A percentile compares a stretch with the other conserved stretches of the same genome.
phyloP scores from a whole-genome alignment of 2,329 filamentous ascomycete genomes.

The Bimuria novae-zelandiae region DNA sequence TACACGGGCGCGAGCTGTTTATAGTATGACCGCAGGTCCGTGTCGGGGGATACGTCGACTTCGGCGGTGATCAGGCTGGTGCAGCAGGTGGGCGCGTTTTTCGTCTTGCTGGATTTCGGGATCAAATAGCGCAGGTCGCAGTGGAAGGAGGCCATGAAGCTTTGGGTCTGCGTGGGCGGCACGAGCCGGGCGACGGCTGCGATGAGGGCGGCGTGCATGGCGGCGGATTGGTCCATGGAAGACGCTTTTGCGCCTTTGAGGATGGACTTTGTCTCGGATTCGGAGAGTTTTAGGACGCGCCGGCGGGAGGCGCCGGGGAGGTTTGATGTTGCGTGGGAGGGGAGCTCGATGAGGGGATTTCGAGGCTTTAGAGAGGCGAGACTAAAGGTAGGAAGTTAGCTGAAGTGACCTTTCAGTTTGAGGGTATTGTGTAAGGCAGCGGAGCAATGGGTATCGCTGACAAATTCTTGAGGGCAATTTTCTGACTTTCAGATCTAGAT shows the following conservation, averaged over 20 bases:
- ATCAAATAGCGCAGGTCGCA: conserved; percentile 28
- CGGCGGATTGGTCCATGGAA: conserved; percentile 14
- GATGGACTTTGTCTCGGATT: conserved; percentile 21
- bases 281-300: conserved; percentile 14
- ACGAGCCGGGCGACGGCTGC: conserved; percentile 19
- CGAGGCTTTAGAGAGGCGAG: conserved; percentile 23
- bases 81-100: conserved; percentile 23
- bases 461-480: no score
- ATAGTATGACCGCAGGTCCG: conserved; percentile 22
- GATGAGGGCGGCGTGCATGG: conserved; percentile 25
- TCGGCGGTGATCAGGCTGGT: conserved; percentile 27
- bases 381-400: no score
- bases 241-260: conserved; percentile 14
- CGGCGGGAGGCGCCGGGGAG: conserved; percentile 14
- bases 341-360: conserved; percentile 25
- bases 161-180: conserved; percentile 16
- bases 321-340: conserved; percentile 12
- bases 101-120: conserved; percentile 20
- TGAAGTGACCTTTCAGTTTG: no score
- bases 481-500: no score
- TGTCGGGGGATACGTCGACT: conserved; percentile 23
- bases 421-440: no score
- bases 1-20: conserved; percentile 25
- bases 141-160: conserved; percentile 32
- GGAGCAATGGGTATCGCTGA: no score